Percentiles rank a stretch among this genome's conserved stretches.
Conservation (phyloP, 164 flowering plant genomes). For the Magnolia kwangsiensis region DNA sequence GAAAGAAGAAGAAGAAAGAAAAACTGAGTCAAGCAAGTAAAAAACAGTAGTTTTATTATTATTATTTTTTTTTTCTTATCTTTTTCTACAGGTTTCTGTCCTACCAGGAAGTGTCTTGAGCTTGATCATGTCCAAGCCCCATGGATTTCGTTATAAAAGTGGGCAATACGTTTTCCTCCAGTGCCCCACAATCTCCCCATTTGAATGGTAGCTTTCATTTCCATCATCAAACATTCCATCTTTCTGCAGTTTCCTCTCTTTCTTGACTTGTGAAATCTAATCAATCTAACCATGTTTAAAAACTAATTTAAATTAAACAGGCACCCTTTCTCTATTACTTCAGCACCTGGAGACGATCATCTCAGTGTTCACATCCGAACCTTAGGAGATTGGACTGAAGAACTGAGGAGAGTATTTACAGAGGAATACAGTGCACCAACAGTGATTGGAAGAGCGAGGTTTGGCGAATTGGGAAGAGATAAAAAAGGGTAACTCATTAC, state of each 20-base stretch:
- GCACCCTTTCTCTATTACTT: conserved; percentile 96
- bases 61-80: not conserved
- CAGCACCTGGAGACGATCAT: conserved; percentile 87
- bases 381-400: conserved; percentile 92
- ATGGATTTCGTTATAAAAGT: conserved; percentile 80
- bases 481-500: conserved; percentile 47
- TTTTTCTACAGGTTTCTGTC: conserved; percentile 53
- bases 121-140: conserved; percentile 78
- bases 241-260: not conserved
- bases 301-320: conserved; percentile 26
- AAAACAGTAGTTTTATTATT: not conserved
- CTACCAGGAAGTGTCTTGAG: conserved; percentile 89
- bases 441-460: conserved; percentile 54
- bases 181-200: conserved; percentile 80
- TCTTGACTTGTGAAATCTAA: not conserved
- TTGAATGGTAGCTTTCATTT: conserved; percentile 67
- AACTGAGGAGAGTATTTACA: conserved; percentile 68
- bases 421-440: conserved; percentile 41
- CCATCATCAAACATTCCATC: not conserved
- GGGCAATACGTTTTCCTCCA: conserved; percentile 90
- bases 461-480: conserved; percentile 37
- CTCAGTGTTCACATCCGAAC: conserved; percentile 90
- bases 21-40: not conserved
- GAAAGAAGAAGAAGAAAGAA: no score
- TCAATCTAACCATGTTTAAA: not conserved